These are phyloP conservation scores for Bifiguratus adelaidae DNA, from an alignment of 192 early-diverging fungal genomes.

Conservation along the genomic window DNA sequence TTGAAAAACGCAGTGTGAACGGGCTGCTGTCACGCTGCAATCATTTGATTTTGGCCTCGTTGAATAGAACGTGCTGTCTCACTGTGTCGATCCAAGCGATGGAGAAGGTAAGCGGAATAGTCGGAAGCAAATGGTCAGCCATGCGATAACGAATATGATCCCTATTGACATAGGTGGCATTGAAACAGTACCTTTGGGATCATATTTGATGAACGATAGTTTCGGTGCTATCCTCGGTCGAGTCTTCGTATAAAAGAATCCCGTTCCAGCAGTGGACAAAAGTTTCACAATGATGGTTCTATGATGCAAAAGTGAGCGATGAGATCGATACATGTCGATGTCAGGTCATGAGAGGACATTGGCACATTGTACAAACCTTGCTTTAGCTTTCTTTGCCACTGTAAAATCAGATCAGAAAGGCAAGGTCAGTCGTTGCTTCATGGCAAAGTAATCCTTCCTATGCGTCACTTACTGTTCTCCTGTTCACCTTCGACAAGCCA, in stretches of 20 bases:
- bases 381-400: conserved; percentile 81
- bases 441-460: too few species aligned
- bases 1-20: too few species aligned
- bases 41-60: conserved; percentile 70
- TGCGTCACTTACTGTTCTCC: too few species aligned
- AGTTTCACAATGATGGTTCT: conserved; percentile 80
- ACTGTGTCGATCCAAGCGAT: conserved; percentile 24
- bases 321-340: not conserved
- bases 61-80: conserved; percentile 82
- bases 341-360: not conserved
- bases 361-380: conserved; percentile 25
- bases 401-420: too few species aligned
- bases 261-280: conserved; percentile 82
- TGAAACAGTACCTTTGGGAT: conserved; percentile 61
- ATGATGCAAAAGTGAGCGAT: not conserved
- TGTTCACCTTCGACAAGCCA: too few species aligned
- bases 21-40: too few species aligned
- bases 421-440: too few species aligned
- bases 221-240: conserved; percentile 71
- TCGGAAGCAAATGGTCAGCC: not conserved
- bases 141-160: not conserved
- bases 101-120: not conserved
- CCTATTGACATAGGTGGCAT: too few species aligned
- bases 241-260: conserved; percentile 80
- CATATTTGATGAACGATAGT: conserved; percentile 87